Conservation (phyloP, 306 rosid species). For the Pterocarpus santalinus region DNA sequence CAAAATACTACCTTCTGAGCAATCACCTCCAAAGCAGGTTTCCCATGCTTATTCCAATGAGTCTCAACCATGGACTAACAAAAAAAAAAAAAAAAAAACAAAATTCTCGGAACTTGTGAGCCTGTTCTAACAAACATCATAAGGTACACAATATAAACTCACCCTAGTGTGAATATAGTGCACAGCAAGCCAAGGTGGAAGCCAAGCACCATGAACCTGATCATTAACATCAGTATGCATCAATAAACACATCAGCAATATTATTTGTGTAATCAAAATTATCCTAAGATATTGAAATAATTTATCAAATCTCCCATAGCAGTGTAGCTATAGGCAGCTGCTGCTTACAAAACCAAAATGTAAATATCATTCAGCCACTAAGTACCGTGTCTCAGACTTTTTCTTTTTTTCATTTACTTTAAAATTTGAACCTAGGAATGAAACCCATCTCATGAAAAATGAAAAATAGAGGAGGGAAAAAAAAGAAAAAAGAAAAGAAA, state of each 20-base stretch:
- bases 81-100: conserved; percentile 3
- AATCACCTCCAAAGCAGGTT: conserved; percentile 70
- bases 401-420: background rate
- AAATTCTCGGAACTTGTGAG: conserved; percentile 42
- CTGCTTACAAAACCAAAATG: conserved; percentile 21
- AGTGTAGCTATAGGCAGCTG: background rate
- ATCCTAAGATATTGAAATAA: conserved; percentile 19
- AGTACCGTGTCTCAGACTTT: background rate
- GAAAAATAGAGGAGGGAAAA: too few relatives aligned
- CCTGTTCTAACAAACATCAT: conserved; percentile 24
- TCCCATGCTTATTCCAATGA: conserved; percentile 82
- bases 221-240: conserved; percentile 46
- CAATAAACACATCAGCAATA: conserved; percentile 28
- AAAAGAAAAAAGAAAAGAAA: too few relatives aligned
- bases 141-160: conserved; percentile 37
- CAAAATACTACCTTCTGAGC: conserved; percentile 71
- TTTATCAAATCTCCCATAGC: background rate
- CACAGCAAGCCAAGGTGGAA: conserved; percentile 91
- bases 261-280: conserved; percentile 6
- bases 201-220: conserved; percentile 91
- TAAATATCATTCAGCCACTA: background rate
- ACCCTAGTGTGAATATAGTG: conserved; percentile 73
- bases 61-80: conserved; percentile 62
- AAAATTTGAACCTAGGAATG: conserved; percentile 21
- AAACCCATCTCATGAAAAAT: background rate